Evolutionary conservation across 768 basidiomycete species (phyloP).

Genomic region (Russula dissimulans): DNA sequence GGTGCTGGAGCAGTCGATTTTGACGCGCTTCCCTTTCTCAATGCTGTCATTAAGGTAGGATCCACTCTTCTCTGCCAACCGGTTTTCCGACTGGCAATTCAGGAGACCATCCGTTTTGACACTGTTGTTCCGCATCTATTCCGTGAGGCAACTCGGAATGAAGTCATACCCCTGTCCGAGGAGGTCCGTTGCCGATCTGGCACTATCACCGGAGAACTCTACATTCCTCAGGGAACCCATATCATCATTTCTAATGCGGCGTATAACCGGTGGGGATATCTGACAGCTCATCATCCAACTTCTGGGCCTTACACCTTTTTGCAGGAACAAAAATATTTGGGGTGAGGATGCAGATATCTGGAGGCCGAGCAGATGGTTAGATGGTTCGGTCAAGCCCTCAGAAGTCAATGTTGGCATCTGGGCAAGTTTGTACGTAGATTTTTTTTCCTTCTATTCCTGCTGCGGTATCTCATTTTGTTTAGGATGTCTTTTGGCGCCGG

Average conservation of each 20-base stretch:
- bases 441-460: not conserved
- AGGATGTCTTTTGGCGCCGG: constrained; percentile 15
- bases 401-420: constrained; percentile 2
- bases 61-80: not conserved
- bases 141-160: constrained; percentile 20
- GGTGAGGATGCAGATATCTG: constrained; percentile 10
- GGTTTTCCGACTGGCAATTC: not conserved
- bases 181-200: constrained; percentile 2
- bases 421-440: constrained; percentile 3
- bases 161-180: constrained; percentile 20
- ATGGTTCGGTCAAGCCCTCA: constrained; percentile 2
- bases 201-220: not conserved
- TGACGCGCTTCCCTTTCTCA: constrained; percentile 2
- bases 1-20: not conserved
- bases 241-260: constrained; percentile 11
- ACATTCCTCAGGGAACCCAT: not conserved
- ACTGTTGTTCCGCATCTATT: constrained; percentile 17
- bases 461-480: not conserved
- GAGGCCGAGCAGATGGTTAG: constrained; percentile 13
- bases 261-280: constrained; percentile 5
- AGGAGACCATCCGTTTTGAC: constrained; percentile 23
- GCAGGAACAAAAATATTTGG: constrained; percentile 12
- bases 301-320: not conserved
- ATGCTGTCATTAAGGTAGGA: constrained; percentile 17
- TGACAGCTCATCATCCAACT: not conserved